A percentile compares a stretch with the other conserved stretches of the same genome.
These are phyloP conservation scores for Colletotrichum incanum DNA, from an alignment of 2,329 filamentous ascomycete species.

Conservation along the genomic window DNA sequence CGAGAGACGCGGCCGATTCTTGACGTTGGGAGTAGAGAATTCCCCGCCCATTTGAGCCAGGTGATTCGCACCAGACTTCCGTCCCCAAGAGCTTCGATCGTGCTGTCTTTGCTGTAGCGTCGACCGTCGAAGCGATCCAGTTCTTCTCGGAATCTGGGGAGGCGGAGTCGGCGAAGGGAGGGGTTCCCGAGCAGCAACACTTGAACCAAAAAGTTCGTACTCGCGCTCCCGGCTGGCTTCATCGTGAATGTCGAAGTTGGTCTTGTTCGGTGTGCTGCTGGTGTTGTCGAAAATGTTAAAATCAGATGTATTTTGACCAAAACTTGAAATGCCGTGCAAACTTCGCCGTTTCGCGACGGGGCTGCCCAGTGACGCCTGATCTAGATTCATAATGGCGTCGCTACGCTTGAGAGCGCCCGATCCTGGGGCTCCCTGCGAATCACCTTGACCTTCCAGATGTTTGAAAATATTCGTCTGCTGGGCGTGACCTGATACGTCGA, in stretches of 20 bases:
- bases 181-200: constrained; percentile 56
- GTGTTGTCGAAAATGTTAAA: constrained; percentile 84
- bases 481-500: constrained; percentile 70
- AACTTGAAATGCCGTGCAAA: constrained; percentile 80
- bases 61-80: constrained; percentile 71
- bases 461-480: constrained; percentile 65
- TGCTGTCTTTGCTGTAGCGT: constrained; percentile 88
- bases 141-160: constrained; percentile 74
- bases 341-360: constrained; percentile 94
- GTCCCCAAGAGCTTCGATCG: constrained; percentile 76
- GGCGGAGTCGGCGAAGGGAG: constrained; percentile 63
- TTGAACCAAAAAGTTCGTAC: constrained; percentile 66
- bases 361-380: constrained; percentile 83
- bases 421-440: constrained; percentile 56
- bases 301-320: constrained; percentile 67
- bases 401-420: constrained; percentile 93
- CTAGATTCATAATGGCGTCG: constrained; percentile 90
- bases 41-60: constrained; percentile 68
- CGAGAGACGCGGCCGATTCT: constrained; percentile 81
- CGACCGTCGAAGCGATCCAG: constrained; percentile 86
- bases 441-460: constrained; percentile 66
- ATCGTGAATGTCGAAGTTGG: constrained; percentile 63
- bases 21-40: constrained; percentile 68
- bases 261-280: constrained; percentile 58
- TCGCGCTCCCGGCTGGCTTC: constrained; percentile 64